Percentiles rank a stretch among this genome's conserved stretches.
phyloP scores from a whole-genome alignment of 805 yeast genomes.

The Suhomyces sp. region DNA sequence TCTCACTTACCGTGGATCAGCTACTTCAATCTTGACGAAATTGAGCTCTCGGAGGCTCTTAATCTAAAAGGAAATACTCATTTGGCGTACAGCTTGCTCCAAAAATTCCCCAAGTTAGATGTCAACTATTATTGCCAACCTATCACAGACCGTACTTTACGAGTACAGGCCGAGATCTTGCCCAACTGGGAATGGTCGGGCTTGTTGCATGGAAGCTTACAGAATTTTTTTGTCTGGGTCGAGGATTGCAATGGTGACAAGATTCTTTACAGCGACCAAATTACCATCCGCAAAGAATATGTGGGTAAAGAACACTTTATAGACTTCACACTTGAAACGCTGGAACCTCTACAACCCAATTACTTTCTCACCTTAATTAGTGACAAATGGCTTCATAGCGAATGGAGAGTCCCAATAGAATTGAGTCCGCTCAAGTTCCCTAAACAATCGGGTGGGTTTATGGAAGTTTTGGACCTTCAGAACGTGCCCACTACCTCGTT shows the following conservation, averaged over 20 bases:
- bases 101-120: slow-evolving; percentile 69
- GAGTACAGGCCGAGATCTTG: slow-evolving; percentile 60
- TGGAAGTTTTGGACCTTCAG: slow-evolving; percentile 53
- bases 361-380: slow-evolving; percentile 71
- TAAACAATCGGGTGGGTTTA: slow-evolving; percentile 59
- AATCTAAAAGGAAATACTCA: slow-evolving; percentile 67
- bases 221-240: slow-evolving; percentile 65
- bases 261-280: slow-evolving; percentile 56
- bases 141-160: slow-evolving; percentile 62
- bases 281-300: slow-evolving; percentile 50
- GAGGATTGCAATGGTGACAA: slow-evolving; percentile 84
- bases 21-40: slow-evolving; percentile 66
- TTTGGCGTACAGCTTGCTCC: slow-evolving; percentile 53
- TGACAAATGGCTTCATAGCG: slow-evolving; percentile 84
- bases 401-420: slow-evolving; percentile 57
- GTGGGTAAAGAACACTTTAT: slow-evolving; percentile 54
- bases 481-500: slow-evolving; percentile 50
- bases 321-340: slow-evolving; percentile 62
- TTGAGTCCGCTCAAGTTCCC: slow-evolving; percentile 56
- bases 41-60: slow-evolving; percentile 81
- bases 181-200: slow-evolving; percentile 83
- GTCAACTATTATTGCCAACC: slow-evolving; percentile 70
- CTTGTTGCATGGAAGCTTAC: slow-evolving; percentile 58
- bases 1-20: slow-evolving; percentile 81
- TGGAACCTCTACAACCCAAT: slow-evolving; percentile 62